Evolutionary conservation across 805 yeast genomes (phyloP).

Genomic region (Candida ulmi): DNA sequence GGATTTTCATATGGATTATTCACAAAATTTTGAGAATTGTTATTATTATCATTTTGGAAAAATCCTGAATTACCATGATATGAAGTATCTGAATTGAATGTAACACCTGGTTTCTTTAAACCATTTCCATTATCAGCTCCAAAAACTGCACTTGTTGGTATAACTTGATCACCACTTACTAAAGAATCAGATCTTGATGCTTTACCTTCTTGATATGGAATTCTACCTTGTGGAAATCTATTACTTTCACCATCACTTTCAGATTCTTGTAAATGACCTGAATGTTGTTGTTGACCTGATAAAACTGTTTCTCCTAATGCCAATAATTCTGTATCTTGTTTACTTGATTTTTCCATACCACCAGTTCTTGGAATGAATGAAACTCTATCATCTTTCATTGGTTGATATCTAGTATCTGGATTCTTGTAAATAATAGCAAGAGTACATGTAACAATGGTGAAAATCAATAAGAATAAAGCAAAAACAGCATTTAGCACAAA

Average conservation of each 20-base stretch:
- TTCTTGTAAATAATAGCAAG: constrained; percentile 81
- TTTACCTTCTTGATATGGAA: constrained; percentile 5
- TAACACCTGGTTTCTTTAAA: constrained; percentile 15
- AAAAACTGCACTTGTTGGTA: constrained; percentile 23
- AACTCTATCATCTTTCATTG: constrained; percentile 93
- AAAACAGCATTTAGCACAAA: constrained; percentile 87
- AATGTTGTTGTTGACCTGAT: constrained; percentile 21
- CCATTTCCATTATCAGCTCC: constrained; percentile 8
- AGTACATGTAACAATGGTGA: constrained; percentile 83
- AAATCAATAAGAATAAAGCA: constrained; percentile 73
- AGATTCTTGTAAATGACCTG: constrained; percentile 16
- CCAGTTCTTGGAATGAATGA: constrained; percentile 75
- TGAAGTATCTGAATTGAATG: constrained; percentile 14
- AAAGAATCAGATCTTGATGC: constrained; percentile 18
- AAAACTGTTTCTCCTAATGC: constrained; percentile 25
- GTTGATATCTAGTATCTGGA: constrained; percentile 94
- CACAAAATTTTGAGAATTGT: constrained; percentile 4
- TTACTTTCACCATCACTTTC: constrained; percentile 11
- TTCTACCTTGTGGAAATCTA: constrained; percentile 12
- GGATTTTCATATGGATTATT: constrained; percentile 18
- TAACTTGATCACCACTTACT: constrained; percentile 10
- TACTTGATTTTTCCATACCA: constrained; percentile 19
- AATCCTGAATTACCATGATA: constrained; percentile 16
- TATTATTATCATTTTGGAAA: constrained; percentile 2
- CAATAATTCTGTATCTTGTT: constrained; percentile 24